Evolutionary conservation across 1,139 yeast genomes (phyloP), one percentile per base, ranked within the genome.

Genomic region (Tardiomyces depauwii): DNA sequence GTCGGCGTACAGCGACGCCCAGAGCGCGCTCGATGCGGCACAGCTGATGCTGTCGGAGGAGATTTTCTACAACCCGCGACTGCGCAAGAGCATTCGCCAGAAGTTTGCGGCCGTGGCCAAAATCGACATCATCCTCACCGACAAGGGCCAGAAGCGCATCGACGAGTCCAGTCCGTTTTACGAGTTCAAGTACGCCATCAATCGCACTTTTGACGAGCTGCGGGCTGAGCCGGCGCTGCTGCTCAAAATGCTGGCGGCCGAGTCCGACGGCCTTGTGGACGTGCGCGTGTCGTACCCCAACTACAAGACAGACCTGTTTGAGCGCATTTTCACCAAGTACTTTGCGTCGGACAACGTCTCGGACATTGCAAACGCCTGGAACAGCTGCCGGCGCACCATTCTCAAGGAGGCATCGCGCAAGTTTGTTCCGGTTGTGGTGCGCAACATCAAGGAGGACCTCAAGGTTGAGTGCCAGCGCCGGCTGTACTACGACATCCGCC

Each of bases 161-260:
- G 94, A 83, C 54, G 80, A 77, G 48, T 80, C 80, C 51, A 82
- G 91, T 52, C 84, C 91, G 1, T 89, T 80, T 58, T 87, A 83
- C 50, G 96, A 87, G 58, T 82, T 93, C 67, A 93, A 91, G 62
- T 93, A 91, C 63, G 95, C 96, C 16, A 76, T 79, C 47, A 84
- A 87, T 63, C 76, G 93, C 58, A 73, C 86, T 1, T 82, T 91
- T 11, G 74, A 75, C 11, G 91, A 88, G 49, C 76, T 93, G 56
- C 76, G 78, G 2, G 72, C 71, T 41, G 73, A 78, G 45, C 97
- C 98, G 0, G 95, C 87, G 57, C 69, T 83, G 27, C 84, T 84
- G 53, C 71, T 93, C 57, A 77, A 94, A 58, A 91, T 91, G 95
- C 68, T 89, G 45, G 89, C 84, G 59, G 98, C 98, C 1, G 98